A percentile compares a stretch with the other conserved stretches of the same genome.
phyloP scores from a whole-genome alignment of 805 yeast genomes.

The Hanseniaspora thailandica region DNA sequence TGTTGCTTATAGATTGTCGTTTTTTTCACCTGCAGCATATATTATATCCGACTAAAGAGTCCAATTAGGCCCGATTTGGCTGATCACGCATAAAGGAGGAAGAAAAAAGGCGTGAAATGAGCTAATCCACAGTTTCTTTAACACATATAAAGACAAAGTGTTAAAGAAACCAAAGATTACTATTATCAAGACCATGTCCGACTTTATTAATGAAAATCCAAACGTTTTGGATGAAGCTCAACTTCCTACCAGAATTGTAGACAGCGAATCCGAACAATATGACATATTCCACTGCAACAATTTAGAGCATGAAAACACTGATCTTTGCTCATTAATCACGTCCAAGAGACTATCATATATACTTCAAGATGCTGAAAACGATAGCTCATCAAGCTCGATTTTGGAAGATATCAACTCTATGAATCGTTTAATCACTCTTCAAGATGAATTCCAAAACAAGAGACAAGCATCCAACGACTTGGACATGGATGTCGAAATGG shows the following conservation, averaged over 20 bases:
- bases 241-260: conserved; percentile 55
- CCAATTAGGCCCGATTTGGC: neutral
- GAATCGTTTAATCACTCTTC: conserved; percentile 1
- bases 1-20: too few relatives aligned
- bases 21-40: too few relatives aligned
- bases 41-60: too few relatives aligned
- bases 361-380: conserved; percentile 1
- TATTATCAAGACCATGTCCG: conserved; percentile 65
- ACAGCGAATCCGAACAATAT: conserved; percentile 11
- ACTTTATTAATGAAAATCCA: conserved; percentile 86
- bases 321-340: neutral
- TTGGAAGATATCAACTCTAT: neutral
- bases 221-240: conserved; percentile 61
- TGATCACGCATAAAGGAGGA: neutral
- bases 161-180: too few relatives aligned
- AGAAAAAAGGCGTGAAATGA: neutral
- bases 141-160: neutral
- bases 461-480: conserved; percentile 20
- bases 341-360: neutral
- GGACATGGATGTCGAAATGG: conserved; percentile 21
- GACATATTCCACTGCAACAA: neutral
- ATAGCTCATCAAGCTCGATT: conserved; percentile 3
- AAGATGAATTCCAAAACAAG: neutral
- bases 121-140: neutral
- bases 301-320: neutral